A percentile compares a stretch with the other conserved stretches of the same genome.
Conservation (phyloP, 179 eudicot species). For the Sideroxylon spinosum region DNA sequence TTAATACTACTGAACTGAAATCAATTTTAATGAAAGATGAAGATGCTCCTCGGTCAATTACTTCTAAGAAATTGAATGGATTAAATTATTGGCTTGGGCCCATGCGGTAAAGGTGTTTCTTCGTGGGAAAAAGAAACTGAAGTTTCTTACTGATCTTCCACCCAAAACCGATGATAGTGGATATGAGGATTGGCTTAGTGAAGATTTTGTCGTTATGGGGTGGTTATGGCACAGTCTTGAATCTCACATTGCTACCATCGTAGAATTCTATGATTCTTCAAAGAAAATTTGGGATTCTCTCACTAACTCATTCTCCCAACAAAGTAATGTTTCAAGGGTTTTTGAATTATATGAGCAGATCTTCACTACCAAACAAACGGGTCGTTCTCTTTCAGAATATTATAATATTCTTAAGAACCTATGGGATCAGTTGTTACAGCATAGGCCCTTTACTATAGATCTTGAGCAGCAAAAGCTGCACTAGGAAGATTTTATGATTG, state of each 20-base stretch:
- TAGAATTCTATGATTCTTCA: background rate
- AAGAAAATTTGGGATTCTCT: background rate
- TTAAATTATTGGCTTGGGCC: background rate
- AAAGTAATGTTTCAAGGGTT: background rate
- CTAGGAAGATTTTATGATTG: background rate
- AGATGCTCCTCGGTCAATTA: background rate
- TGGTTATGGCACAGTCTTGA: background rate
- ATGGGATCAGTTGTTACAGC: background rate
- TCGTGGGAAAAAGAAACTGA: background rate
- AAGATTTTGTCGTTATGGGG: background rate
- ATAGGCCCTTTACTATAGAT: background rate
- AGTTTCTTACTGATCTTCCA: background rate
- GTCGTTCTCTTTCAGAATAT: background rate
- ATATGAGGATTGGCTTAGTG: background rate
- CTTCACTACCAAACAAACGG: background rate
- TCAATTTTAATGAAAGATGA: background rate
- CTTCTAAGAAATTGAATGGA: background rate
- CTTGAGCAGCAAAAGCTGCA: background rate
- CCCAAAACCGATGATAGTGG: background rate
- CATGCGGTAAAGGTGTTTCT: background rate
- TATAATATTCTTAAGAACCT: background rate
- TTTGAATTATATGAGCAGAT: background rate
- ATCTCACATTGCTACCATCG: background rate
- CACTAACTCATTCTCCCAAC: background rate
- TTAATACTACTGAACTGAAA: no score